Evolutionary conservation across 345 rosid genomes (phyloP).

Genomic region (Eucalyptus pauciflora): DNA sequence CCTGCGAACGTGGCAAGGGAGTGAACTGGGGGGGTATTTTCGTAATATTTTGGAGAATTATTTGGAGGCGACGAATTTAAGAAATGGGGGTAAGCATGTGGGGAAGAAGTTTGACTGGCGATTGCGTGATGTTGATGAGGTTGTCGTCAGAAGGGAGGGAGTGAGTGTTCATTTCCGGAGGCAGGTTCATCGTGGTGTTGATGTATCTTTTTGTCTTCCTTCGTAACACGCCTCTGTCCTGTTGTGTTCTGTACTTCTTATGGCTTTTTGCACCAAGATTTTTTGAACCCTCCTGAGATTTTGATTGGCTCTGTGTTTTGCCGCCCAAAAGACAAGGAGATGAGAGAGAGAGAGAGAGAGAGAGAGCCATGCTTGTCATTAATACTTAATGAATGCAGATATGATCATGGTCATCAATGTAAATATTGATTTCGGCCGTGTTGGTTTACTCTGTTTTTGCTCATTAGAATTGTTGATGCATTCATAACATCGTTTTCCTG

Average conservation of each 20-base stretch:
- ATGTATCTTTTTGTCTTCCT: background rate
- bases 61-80: background rate
- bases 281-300: background rate
- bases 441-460: background rate
- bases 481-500: background rate
- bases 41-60: background rate
- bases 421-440: background rate
- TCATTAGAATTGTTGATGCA: background rate
- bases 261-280: background rate
- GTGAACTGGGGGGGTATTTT: background rate
- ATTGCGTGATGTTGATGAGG: background rate
- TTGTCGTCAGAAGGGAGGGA: background rate
- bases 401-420: background rate
- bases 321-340: background rate
- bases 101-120: background rate
- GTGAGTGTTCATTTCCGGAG: background rate
- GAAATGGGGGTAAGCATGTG: background rate
- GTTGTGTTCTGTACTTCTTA: background rate
- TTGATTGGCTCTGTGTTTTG: background rate
- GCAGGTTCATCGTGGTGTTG: background rate
- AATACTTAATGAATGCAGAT: background rate
- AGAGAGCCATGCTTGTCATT: background rate
- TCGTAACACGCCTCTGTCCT: background rate
- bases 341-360: background rate
- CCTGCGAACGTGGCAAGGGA: constrained; percentile 8